Percentiles rank a stretch among this genome's conserved stretches.
These are phyloP conservation scores for Pseudogymnoascus sp. DNA, from an alignment of 2,329 filamentous ascomycete genomes.

Conservation along the genomic window DNA sequence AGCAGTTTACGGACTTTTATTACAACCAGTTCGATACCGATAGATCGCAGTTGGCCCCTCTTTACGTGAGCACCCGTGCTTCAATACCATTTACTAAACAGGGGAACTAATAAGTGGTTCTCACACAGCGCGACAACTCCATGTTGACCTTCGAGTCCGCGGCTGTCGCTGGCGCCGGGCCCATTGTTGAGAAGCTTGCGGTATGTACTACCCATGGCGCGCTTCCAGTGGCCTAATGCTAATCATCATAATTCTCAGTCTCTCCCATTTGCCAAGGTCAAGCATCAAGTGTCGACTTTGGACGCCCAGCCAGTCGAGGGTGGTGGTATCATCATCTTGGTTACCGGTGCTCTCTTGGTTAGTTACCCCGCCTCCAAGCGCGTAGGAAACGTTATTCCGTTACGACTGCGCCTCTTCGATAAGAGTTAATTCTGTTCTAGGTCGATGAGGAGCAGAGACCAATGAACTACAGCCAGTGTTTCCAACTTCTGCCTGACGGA, in stretches of 20 bases:
- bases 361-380: conserved; percentile 26
- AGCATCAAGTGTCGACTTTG: conserved; percentile 67
- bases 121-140: conserved; percentile 62
- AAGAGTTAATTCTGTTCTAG: conserved; percentile 39
- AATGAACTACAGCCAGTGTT: conserved; percentile 86
- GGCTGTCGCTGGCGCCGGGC: conserved; percentile 52
- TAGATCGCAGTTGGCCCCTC: conserved; percentile 53
- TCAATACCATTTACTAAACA: neutral
- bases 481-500: conserved; percentile 69
- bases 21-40: conserved; percentile 78
- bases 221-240: neutral
- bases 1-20: conserved; percentile 84
- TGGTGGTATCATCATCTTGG: conserved; percentile 69
- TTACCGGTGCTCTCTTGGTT: conserved; percentile 81
- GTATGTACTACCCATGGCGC: conserved; percentile 42
- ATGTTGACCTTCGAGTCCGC: conserved; percentile 88
- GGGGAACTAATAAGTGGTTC: conserved; percentile 8
- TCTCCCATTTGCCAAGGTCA: conserved; percentile 74
- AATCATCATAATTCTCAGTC: conserved; percentile 38
- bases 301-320: conserved; percentile 73
- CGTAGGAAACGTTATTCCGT: neutral
- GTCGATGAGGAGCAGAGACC: conserved; percentile 78
- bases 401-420: neutral
- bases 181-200: conserved; percentile 72
- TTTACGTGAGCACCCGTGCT: conserved; percentile 64